A percentile compares a stretch with the other conserved stretches of the same genome.
These are phyloP conservation scores for Cyanodermella asteris DNA, from an alignment of 2,329 filamentous ascomycete species.

Conservation along the genomic window DNA sequence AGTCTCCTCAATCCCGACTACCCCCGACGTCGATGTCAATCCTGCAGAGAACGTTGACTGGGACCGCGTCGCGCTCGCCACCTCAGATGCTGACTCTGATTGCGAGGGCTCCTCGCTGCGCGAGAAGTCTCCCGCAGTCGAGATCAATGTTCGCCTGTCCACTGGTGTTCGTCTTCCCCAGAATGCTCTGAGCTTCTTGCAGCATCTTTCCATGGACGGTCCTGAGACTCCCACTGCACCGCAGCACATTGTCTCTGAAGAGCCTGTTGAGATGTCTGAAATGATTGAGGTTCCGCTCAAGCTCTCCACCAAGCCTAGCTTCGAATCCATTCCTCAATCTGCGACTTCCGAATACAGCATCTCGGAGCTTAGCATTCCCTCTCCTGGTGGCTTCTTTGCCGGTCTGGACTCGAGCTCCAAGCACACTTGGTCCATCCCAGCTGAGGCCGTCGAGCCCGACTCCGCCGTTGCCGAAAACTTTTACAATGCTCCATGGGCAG, in stretches of 20 bases:
- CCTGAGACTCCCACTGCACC: constrained; percentile 18
- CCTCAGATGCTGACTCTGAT: too few species aligned
- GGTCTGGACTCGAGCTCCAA: constrained; percentile 55
- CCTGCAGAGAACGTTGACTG: constrained; percentile 38
- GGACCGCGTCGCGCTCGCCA: constrained; percentile 21
- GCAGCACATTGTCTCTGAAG: constrained; percentile 15
- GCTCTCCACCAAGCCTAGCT: constrained; percentile 24
- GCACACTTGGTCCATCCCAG: constrained; percentile 51
- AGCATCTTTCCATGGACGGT: constrained; percentile 52
- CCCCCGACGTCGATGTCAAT: constrained; percentile 43
- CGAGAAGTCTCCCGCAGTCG: constrained; percentile 13
- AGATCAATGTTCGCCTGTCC: constrained; percentile 12
- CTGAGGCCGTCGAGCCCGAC: constrained; percentile 42
- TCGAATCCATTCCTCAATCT: constrained; percentile 29
- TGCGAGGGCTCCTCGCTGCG: too few species aligned
- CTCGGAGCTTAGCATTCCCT: constrained; percentile 69
- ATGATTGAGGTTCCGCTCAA: constrained; percentile 35
- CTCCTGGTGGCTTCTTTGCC: constrained; percentile 78
- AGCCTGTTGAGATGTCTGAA: constrained; percentile 31
- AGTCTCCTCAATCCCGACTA: constrained; percentile 67
- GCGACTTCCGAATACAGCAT: constrained; percentile 45
- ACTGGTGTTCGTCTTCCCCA: constrained; percentile 52
- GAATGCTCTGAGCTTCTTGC: constrained; percentile 58
- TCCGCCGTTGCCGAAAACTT: constrained; percentile 85
- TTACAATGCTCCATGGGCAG: constrained; percentile 60